Base-by-base conservation (phyloP, 2,329 filamentous ascomycete genomes). In the Colletotrichum cuscutae region DNA sequence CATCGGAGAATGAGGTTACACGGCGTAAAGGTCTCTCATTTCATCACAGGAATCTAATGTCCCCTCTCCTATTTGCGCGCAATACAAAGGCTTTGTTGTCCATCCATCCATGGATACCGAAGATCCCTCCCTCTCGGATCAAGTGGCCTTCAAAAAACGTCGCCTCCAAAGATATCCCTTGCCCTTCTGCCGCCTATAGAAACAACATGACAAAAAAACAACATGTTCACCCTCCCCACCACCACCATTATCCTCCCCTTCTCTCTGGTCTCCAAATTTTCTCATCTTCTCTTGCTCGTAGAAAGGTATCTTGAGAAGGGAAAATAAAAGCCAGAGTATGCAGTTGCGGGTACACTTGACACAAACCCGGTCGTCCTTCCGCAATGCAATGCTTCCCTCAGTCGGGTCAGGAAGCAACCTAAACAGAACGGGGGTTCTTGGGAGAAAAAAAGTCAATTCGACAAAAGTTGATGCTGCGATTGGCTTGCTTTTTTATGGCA, bases 31-130 rank as follows among this genome's bases (percentile, higher is more conserved):
- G 58, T 64, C 61, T 69, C 53, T 71, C 57, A 71, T 71, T 64
- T 72, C 59, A 30, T 72, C 42, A 56, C 54, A 70, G 66, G 59
- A 49, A 70, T 60, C 53, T 72, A 26, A 22, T 53, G 9, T 65
- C 61, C 70, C 66, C 37, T 12, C 11, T 35, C 37, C 66, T 70
- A 70, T 59, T 49, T 72, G 54, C 59, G 52, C 61, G 49, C 49
- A 64, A 53, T 53, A 46, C 58, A 62, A 72, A 72, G 52, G 64
- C 13, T 62, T 64, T 46, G 42, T 22, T 49, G 42, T 22, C 19
- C 42, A n/a, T 19, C 30, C 30, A 32, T 32, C 30, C 46, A 54
- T 22, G 53, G 54, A 53, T 64, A 56, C 60, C 60, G 32, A 56
- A 70, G 65, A 37, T 13, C 5, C 37, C 15, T n/a, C 30, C 35